Evolutionary conservation across 106 monocot genomes (phyloP).

Genomic region (Dioscorea dumetorum): DNA sequence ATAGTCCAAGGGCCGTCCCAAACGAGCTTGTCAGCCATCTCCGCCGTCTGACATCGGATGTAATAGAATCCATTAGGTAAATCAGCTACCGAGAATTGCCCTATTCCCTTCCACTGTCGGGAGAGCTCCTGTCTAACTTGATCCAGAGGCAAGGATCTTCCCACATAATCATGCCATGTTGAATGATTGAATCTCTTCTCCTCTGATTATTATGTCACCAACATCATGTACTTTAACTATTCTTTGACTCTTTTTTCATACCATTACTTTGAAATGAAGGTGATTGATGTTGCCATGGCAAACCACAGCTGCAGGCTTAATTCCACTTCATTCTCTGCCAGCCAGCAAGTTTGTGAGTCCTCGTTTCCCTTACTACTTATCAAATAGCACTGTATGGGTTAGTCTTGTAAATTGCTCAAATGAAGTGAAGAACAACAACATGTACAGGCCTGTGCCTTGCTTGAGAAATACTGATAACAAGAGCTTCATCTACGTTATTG

Average conservation of each 20-base stretch:
- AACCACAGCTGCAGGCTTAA: background rate
- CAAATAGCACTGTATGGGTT: background rate
- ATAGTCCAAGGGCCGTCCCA: no score
- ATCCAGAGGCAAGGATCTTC: no score
- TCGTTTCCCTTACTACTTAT: background rate
- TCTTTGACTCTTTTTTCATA: no score
- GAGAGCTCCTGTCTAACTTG: no score
- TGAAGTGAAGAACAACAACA: background rate
- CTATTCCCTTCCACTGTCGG: no score
- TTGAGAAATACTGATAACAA: background rate
- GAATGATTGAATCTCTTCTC: background rate
- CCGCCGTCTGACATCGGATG: no score
- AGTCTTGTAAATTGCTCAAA: slow-evolving; percentile 15
- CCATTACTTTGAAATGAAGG: background rate
- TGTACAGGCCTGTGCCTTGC: slow-evolving; percentile 11
- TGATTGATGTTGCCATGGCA: slow-evolving; percentile 6
- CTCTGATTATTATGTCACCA: background rate
- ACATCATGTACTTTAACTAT: background rate
- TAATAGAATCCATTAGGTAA: no score
- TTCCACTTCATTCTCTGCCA: background rate
- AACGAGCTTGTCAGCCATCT: no score
- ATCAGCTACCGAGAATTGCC: no score
- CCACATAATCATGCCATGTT: no score
- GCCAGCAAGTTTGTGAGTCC: background rate
- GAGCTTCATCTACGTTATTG: slow-evolving; percentile 7